A percentile compares a stretch with the other conserved stretches of the same genome.
Evolutionary conservation across 2,329 filamentous ascomycete genomes (phyloP).

Genomic region (Paracamarosporium sp.): DNA sequence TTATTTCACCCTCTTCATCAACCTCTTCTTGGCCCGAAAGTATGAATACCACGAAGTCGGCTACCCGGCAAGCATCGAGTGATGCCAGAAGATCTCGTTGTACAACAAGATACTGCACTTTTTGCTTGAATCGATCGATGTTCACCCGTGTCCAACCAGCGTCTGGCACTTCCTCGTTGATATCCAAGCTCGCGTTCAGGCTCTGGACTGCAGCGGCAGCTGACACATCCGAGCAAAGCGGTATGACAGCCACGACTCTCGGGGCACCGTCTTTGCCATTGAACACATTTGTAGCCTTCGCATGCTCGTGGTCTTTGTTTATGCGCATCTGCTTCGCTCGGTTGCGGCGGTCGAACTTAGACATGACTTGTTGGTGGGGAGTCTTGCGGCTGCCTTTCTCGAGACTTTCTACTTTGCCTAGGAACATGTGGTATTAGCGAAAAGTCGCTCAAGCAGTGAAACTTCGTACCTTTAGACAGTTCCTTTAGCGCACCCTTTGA

Average conservation of each 20-base stretch:
- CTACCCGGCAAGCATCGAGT: constrained; percentile 83
- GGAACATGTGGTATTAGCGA: constrained; percentile 7
- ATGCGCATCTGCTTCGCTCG: constrained; percentile 90
- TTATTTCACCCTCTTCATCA: constrained; percentile 81
- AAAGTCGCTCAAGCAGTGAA: background rate
- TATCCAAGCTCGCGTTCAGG: constrained; percentile 81
- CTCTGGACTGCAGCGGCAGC: constrained; percentile 69
- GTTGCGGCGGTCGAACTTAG: constrained; percentile 93
- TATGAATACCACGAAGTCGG: constrained; percentile 89
- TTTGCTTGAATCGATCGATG: constrained; percentile 94
- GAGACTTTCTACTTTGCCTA: constrained; percentile 77
- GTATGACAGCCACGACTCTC: constrained; percentile 85
- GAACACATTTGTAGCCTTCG: constrained; percentile 81
- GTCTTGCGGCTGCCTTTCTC: constrained; percentile 82
- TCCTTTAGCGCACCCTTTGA: constrained; percentile 89
- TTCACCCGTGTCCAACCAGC: constrained; percentile 68
- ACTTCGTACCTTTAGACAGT: constrained; percentile 73
- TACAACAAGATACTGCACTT: constrained; percentile 81
- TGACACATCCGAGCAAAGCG: constrained; percentile 78
- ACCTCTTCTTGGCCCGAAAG: constrained; percentile 84
- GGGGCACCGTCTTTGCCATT: constrained; percentile 86
- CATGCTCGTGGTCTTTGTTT: constrained; percentile 82
- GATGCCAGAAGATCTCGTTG: constrained; percentile 77
- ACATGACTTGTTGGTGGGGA: constrained; percentile 95
- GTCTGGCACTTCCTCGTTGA: constrained; percentile 69